Evolutionary conservation across 2,329 filamentous ascomycete genomes (phyloP).

Genomic region (Cladosporium phlei): DNA sequence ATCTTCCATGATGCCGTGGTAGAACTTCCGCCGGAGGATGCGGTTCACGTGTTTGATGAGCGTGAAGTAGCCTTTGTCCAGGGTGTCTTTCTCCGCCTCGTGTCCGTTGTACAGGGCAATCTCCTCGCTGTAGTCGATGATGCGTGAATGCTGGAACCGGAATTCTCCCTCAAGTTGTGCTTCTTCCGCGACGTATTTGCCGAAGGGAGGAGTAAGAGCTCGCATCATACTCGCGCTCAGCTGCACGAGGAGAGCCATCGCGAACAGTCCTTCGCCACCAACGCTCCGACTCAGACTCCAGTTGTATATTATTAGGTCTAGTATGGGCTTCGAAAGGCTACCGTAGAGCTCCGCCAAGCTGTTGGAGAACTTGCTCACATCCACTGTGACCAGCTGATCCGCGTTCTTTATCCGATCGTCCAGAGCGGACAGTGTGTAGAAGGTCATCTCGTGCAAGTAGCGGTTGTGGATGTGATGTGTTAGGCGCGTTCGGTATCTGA

Average conservation of each 20-base stretch:
- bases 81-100: slow-evolving; percentile 87
- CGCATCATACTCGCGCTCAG: slow-evolving; percentile 90
- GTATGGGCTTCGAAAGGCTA: slow-evolving; percentile 86
- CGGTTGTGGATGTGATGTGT: slow-evolving; percentile 95
- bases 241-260: slow-evolving; percentile 92
- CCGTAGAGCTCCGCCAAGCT: slow-evolving; percentile 92
- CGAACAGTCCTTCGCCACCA: slow-evolving; percentile 91
- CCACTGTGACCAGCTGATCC: slow-evolving; percentile 93
- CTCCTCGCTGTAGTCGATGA: slow-evolving; percentile 96
- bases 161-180: slow-evolving; percentile 93
- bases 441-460: slow-evolving; percentile 95
- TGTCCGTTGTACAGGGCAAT: slow-evolving; percentile 89
- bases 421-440: slow-evolving; percentile 90
- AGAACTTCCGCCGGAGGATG: slow-evolving; percentile 82
- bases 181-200: slow-evolving; percentile 95
- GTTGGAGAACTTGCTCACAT: slow-evolving; percentile 94
- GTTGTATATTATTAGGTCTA: slow-evolving; percentile 97
- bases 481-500: slow-evolving; percentile 86
- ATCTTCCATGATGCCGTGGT: slow-evolving; percentile 99
- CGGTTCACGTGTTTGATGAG: slow-evolving; percentile 98
- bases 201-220: slow-evolving; percentile 89
- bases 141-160: slow-evolving; percentile 84
- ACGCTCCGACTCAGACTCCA: slow-evolving; percentile 90
- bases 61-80: slow-evolving; percentile 98
- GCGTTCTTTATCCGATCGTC: slow-evolving; percentile 98